Base-by-base conservation (phyloP, 2,329 filamentous ascomycete genomes). In the Neospermospora avenae region DNA sequence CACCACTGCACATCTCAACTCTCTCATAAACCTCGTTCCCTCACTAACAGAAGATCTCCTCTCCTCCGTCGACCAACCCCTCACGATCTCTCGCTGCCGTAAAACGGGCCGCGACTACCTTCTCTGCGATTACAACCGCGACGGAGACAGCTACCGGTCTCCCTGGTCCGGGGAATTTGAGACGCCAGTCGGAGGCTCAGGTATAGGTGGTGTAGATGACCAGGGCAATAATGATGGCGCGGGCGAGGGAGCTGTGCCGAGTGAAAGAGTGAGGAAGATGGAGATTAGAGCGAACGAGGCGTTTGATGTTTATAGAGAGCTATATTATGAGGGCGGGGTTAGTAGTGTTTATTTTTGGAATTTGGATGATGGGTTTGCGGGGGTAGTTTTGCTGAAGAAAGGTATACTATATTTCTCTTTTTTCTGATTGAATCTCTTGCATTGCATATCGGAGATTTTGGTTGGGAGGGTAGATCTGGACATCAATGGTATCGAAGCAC, bases 131-230 rank as follows among this genome's bases (percentile, higher is more conserved):
- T 99, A 99, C 84, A 99, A 99, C 83, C 93, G 95, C 66, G 95
- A 99, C 77, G 95, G 95, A 64, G 93, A 97, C 79, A 96, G 90
- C 77, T 96, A 96, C 83, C 89, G 95, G 64, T 96, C 91, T 67
- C 95, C 95, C n/a, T 99, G 95, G 95, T 95, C 89, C 78, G 98
- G 98, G 78, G 90, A 96, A 77, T 99, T 99, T 76, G 92, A 98
- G 74, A 95, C 93, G 18, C 89, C 92, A 14, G 83, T 96, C 62
- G 88, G 90, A 66, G 83, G 83, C 66, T 82, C 81, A 53, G 84
- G 85, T 52, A 72, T 73, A 0, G 81, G 81, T 25, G 82, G 80
- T 28, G 77, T 81, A 3, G 79, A 80, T 8, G 77, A 78, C 13
- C 64, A 67, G 55, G 80, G 79, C n/a, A 75, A 74, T 37, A 84